These are phyloP conservation scores for Fusarium sp. DNA, from an alignment of 2,329 filamentous ascomycete species.

Conservation along the genomic window DNA sequence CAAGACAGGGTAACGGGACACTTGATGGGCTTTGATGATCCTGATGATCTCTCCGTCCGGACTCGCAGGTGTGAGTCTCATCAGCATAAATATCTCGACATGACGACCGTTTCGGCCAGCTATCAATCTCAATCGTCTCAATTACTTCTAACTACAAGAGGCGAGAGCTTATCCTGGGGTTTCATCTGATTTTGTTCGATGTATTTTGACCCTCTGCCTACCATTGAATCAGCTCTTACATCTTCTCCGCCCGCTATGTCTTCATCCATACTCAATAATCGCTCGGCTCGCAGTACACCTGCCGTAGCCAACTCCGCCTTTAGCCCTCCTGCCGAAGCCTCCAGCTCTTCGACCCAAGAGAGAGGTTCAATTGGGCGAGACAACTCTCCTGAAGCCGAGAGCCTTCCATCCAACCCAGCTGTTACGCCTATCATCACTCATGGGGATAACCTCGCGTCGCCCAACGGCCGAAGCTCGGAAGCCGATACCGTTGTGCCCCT, in stretches of 20 bases:
- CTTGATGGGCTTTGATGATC: conserved; percentile 14
- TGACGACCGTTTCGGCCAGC: conserved; percentile 9
- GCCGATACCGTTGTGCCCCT: conserved; percentile 40
- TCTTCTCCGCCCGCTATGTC: conserved; percentile 36
- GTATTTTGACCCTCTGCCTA: conserved; percentile 31
- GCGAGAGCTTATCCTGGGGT: conserved; percentile 7
- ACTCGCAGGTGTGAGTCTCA: conserved; percentile 7
- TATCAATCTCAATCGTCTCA: conserved; percentile 6
- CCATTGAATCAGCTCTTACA: conserved; percentile 34
- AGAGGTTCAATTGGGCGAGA: conserved; percentile 28
- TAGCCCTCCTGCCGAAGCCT: conserved; percentile 35
- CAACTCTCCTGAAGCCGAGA: conserved; percentile 17
- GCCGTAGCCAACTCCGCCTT: conserved; percentile 34
- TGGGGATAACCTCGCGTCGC: conserved; percentile 5
- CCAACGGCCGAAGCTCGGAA: conserved; percentile 27
- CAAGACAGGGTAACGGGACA: conserved; percentile 25
- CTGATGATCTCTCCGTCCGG: conserved; percentile 16
- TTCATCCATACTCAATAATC: conserved; percentile 29
- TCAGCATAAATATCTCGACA: conserved; percentile 41
- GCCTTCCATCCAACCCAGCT: conserved; percentile 16
- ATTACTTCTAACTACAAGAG: conserved; percentile 10
- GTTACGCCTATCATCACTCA: conserved; percentile 25
- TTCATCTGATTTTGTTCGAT: conserved; percentile 19
- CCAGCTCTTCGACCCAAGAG: conserved; percentile 24
- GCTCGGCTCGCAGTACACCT: conserved; percentile 45